Percentiles rank a stretch among this genome's conserved stretches.
These are phyloP conservation scores for Singerocomus inundabilis DNA, from an alignment of 1,284 basidiomycete species.

Conservation along the genomic window DNA sequence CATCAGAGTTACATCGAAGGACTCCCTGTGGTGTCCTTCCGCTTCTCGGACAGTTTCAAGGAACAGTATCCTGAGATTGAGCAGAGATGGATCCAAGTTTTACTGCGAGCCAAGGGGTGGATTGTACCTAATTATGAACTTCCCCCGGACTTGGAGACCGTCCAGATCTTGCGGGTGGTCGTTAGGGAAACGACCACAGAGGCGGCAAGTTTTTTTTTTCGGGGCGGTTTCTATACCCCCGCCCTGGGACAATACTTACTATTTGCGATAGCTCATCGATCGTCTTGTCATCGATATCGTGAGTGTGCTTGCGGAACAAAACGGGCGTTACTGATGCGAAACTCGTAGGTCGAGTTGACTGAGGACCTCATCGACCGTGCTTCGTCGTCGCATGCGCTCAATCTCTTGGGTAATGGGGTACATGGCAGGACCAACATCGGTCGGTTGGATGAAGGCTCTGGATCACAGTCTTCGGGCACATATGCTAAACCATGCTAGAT, in stretches of 20 bases:
- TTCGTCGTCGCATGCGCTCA: constrained; percentile 53
- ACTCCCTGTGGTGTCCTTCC: constrained; percentile 90
- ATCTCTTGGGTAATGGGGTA: constrained; percentile 36
- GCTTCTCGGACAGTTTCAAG: constrained; percentile 80
- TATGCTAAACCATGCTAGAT: constrained; percentile 63
- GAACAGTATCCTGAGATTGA: constrained; percentile 69
- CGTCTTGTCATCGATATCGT: constrained; percentile 63
- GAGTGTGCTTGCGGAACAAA: constrained; percentile 25
- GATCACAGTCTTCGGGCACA: constrained; percentile 52
- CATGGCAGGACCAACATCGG: constrained; percentile 34
- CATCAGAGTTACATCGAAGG: constrained; percentile 68
- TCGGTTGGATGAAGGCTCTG: constrained; percentile 45
- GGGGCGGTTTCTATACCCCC: too few species aligned
- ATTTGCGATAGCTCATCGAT: constrained; percentile 53
- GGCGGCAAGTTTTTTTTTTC: constrained; percentile 37
- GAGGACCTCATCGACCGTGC: constrained; percentile 47
- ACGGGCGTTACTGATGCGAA: background rate
- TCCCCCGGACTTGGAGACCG: constrained; percentile 63
- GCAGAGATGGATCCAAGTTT: constrained; percentile 88
- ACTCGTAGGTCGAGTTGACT: constrained; percentile 55
- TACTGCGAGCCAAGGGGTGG: constrained; percentile 78
- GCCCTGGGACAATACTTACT: constrained; percentile 1
- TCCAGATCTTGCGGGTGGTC: constrained; percentile 86
- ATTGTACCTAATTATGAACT: constrained; percentile 89
- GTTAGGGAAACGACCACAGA: constrained; percentile 75